Conservation (phyloP, 192 early-diverging fungal genomes). For the Glomus cerebriforme region DNA sequence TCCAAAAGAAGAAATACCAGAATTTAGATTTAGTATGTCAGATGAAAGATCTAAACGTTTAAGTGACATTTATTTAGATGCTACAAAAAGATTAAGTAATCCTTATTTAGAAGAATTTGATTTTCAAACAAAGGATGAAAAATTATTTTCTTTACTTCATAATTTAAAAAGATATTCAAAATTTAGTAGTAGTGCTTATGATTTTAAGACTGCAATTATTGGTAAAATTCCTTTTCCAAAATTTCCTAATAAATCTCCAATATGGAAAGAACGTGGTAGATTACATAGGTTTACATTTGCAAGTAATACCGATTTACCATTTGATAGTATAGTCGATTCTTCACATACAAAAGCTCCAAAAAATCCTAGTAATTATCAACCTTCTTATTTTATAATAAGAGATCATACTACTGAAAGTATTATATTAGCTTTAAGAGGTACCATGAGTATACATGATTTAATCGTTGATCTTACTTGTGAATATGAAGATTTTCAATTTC, state of each 20-base stretch:
- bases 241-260: not conserved
- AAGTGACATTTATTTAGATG: conserved; percentile 11
- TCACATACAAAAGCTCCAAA: conserved; percentile 39
- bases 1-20: not conserved
- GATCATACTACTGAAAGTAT: conserved; percentile 47
- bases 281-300: conserved; percentile 27
- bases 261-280: conserved; percentile 1
- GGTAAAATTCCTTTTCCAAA: not conserved
- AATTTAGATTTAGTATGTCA: not conserved
- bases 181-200: conserved; percentile 38
- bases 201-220: conserved; percentile 21
- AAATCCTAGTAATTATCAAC: conserved; percentile 42
- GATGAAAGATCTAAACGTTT: conserved; percentile 19
- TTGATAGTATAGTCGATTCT: conserved; percentile 44
- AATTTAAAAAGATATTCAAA: conserved; percentile 42
- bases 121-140: conserved; percentile 28
- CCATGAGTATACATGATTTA: conserved; percentile 51
- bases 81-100: conserved; percentile 30
- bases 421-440: conserved; percentile 52
- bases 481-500: conserved; percentile 45
- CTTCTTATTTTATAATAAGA: conserved; percentile 50
- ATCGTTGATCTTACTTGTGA: conserved; percentile 57
- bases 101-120: conserved; percentile 23
- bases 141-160: conserved; percentile 33
- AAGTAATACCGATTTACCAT: conserved; percentile 33